Conservation (phyloP, 768 basidiomycete species). For the Xerocomellus amylosporus region DNA sequence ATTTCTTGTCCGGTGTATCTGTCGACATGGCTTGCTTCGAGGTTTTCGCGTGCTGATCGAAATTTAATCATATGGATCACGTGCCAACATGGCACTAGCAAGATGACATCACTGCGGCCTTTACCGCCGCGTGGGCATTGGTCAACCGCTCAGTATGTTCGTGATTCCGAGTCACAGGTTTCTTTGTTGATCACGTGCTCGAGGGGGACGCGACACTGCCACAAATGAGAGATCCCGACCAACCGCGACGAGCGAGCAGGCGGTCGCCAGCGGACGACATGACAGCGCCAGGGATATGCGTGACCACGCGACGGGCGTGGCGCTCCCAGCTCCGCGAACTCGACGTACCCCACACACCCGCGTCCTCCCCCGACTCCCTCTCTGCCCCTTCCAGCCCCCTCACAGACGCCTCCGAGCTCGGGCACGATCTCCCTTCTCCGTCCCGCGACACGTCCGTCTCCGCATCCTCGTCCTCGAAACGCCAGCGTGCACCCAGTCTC, state of each 20-base stretch:
- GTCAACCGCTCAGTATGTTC: no score
- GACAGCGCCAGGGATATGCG: conserved; percentile 22
- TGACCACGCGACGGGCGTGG: conserved; percentile 32
- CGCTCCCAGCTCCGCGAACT: conserved; percentile 21
- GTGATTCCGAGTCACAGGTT: no score
- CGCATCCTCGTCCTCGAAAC: conserved; percentile 27
- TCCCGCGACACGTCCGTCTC: conserved; percentile 23
- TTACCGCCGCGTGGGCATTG: no score
- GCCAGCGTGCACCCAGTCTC: conserved; percentile 15
- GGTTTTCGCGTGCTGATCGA: not conserved
- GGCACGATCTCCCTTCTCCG: conserved; percentile 3
- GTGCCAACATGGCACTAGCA: not conserved
- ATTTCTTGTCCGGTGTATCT: not conserved
- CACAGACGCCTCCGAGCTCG: conserved; percentile 19
- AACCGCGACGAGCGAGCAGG: not conserved
- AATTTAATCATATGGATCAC: conserved; percentile 3
- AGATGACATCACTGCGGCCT: no score
- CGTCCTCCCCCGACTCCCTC: conserved; percentile 20
- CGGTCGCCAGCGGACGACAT: conserved; percentile 5
- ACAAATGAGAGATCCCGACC: conserved; percentile 12
- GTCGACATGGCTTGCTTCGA: not conserved
- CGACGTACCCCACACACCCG: conserved; percentile 3
- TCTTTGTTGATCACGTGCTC: conserved; percentile 11
- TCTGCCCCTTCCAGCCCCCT: conserved; percentile 23
- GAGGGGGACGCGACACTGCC: conserved; percentile 18